phyloP scores from a whole-genome alignment of 768 basidiomycete species.

The Serendipita vermifera region DNA sequence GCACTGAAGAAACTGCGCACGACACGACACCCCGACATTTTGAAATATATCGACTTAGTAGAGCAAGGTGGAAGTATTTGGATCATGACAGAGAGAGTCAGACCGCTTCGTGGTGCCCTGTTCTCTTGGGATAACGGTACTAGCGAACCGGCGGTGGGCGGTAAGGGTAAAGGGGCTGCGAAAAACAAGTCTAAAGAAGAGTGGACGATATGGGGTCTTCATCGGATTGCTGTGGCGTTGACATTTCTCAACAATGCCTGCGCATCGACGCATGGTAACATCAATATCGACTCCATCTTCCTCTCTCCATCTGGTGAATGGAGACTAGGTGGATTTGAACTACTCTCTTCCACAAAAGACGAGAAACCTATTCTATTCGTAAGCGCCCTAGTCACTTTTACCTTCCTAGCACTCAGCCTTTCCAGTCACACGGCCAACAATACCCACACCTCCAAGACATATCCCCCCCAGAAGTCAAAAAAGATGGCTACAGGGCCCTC shows the following conservation, averaged over 20 bases:
- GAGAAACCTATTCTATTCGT: slow-evolving; percentile 70
- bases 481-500: slow-evolving; percentile 65
- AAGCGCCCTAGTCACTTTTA: slow-evolving; percentile 23
- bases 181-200: slow-evolving; percentile 46
- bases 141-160: too few species aligned
- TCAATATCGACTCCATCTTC: slow-evolving; percentile 66
- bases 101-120: slow-evolving; percentile 53
- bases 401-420: slow-evolving; percentile 12
- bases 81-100: slow-evolving; percentile 90
- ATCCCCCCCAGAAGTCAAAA: slow-evolving; percentile 79
- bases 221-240: slow-evolving; percentile 78
- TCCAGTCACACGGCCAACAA: slow-evolving; percentile 52
- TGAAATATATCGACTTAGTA: slow-evolving; percentile 88
- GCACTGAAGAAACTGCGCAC: slow-evolving; percentile 80
- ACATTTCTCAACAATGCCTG: slow-evolving; percentile 81
- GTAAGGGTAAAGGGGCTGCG: slow-evolving; percentile 26
- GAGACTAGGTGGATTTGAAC: slow-evolving; percentile 91
- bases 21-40: slow-evolving; percentile 87
- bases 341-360: slow-evolving; percentile 73
- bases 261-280: slow-evolving; percentile 69
- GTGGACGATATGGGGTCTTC: slow-evolving; percentile 88
- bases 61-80: slow-evolving; percentile 80
- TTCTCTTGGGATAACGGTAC: slow-evolving; percentile 49
- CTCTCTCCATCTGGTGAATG: slow-evolving; percentile 91
- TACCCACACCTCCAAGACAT: slow-evolving; percentile 47